These are phyloP conservation scores for Penicillium capsulatum DNA, from an alignment of 2,329 filamentous ascomycete species.

Conservation along the genomic window DNA sequence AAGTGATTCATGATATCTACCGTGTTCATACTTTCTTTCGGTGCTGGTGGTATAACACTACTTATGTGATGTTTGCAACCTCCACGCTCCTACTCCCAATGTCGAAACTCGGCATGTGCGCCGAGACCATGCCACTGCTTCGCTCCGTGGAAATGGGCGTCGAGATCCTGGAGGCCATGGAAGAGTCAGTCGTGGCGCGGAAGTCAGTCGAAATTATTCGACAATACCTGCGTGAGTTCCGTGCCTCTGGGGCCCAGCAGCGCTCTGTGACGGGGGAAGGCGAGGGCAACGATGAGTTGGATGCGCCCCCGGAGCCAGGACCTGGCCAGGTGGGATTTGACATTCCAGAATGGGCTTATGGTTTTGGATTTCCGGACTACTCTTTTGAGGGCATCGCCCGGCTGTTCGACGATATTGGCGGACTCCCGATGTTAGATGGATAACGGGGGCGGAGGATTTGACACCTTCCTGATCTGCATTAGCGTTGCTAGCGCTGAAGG, in stretches of 20 bases:
- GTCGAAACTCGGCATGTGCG: slow-evolving; percentile 28
- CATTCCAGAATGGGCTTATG: slow-evolving; percentile 34
- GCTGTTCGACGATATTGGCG: slow-evolving; percentile 34
- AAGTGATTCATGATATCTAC: slow-evolving; percentile 40
- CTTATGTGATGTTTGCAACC: slow-evolving; percentile 41
- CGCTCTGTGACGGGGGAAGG: slow-evolving; percentile 1
- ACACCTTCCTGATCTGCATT: slow-evolving; percentile 1
- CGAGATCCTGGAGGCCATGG: slow-evolving; percentile 42
- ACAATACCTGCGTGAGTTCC: slow-evolving; percentile 31
- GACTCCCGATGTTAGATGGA: slow-evolving; percentile 28
- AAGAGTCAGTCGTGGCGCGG: slow-evolving; percentile 39
- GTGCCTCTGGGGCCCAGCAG: slow-evolving; percentile 14
- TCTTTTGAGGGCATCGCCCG: slow-evolving; percentile 35
- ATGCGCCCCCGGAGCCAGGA: slow-evolving; percentile 9
- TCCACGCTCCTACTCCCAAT: slow-evolving; percentile 37
- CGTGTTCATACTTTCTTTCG: slow-evolving; percentile 40
- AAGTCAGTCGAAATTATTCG: slow-evolving; percentile 39
- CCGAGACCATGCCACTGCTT: slow-evolving; percentile 27
- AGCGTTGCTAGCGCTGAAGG: too few relatives aligned
- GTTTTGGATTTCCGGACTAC: slow-evolving; percentile 37
- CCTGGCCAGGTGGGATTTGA: slow-evolving; percentile 20
- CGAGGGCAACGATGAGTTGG: slow-evolving; percentile 5
- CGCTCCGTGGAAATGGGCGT: slow-evolving; percentile 37
- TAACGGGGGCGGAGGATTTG: too few relatives aligned
- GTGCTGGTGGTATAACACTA: slow-evolving; percentile 46